Percentiles rank a stretch among this genome's conserved stretches.
phyloP scores from a whole-genome alignment of 176 grass and related monocot species.

The Carex scoparia region DNA sequence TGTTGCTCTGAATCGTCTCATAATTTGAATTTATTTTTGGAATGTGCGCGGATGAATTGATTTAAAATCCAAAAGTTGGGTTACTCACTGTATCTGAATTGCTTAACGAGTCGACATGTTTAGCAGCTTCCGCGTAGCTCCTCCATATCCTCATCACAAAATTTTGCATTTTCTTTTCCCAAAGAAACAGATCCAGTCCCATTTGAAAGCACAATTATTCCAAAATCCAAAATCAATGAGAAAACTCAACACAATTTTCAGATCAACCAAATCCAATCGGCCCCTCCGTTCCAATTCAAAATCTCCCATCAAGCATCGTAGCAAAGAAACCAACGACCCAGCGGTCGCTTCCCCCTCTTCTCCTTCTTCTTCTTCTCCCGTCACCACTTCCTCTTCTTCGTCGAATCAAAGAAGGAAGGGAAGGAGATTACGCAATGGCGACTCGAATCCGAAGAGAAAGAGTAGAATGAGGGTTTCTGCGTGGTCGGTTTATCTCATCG shows the following conservation, averaged over 20 bases:
- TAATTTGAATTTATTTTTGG: no score
- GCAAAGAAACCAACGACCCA: background rate
- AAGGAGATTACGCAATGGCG: background rate
- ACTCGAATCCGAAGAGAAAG: background rate
- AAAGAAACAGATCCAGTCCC: background rate
- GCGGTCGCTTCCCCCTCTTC: background rate
- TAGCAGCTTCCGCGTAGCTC: background rate
- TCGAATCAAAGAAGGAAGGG: background rate
- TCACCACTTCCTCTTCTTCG: background rate
- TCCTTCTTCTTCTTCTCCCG: background rate
- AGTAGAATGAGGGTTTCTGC: slow-evolving; percentile 11
- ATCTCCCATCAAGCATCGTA: background rate
- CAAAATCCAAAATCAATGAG: slow-evolving; percentile 7
- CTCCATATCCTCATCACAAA: background rate
- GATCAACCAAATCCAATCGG: slow-evolving; percentile 30
- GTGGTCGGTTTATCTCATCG: slow-evolving; percentile 61
- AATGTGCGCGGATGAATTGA: no score
- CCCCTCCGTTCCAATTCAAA: slow-evolving; percentile 13
- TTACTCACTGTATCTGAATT: no score
- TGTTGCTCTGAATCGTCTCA: no score
- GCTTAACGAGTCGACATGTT: background rate
- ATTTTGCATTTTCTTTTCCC: background rate
- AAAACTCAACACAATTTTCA: slow-evolving; percentile 45
- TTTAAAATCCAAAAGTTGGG: no score
- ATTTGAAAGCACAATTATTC: background rate